A percentile compares a stretch with the other conserved stretches of the same genome.
Evolutionary conservation across 2,329 filamentous ascomycete genomes (phyloP).

Genomic region (Cercospora sp.): DNA sequence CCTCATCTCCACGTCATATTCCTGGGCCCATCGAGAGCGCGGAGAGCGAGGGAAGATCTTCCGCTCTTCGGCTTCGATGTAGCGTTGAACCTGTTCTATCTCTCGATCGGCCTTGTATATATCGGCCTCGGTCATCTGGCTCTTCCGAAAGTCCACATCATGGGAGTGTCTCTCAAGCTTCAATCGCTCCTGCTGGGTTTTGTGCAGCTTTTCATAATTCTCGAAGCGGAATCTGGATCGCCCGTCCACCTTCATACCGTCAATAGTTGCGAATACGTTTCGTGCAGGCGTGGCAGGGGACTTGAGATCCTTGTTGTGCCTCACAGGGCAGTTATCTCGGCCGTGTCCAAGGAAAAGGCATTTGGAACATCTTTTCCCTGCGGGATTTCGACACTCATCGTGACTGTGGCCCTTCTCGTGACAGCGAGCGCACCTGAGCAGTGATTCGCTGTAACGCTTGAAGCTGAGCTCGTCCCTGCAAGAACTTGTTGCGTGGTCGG

Average conservation of each 20-base stretch:
- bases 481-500: slow-evolving; percentile 5
- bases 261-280: neutral
- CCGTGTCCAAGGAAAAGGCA: slow-evolving; percentile 9
- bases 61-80: slow-evolving; percentile 4
- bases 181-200: neutral
- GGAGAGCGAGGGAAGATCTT: slow-evolving; percentile 5
- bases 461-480: slow-evolving; percentile 5
- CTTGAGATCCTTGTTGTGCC: neutral
- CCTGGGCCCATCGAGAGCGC: neutral
- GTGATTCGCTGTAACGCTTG: neutral
- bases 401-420: slow-evolving; percentile 14
- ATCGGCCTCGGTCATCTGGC: neutral
- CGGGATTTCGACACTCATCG: slow-evolving; percentile 16
- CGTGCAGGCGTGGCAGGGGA: neutral
- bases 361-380: slow-evolving; percentile 7
- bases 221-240: neutral
- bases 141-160: neutral
- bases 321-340: slow-evolving; percentile 1
- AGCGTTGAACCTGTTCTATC: neutral
- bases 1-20: neutral
- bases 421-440: slow-evolving; percentile 15
- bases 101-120: neutral
- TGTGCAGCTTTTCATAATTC: neutral
- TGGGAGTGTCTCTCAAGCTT: neutral
- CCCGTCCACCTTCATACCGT: neutral